phyloP scores from a whole-genome alignment of 345 rosid species.

The Lumnitzera littorea region DNA sequence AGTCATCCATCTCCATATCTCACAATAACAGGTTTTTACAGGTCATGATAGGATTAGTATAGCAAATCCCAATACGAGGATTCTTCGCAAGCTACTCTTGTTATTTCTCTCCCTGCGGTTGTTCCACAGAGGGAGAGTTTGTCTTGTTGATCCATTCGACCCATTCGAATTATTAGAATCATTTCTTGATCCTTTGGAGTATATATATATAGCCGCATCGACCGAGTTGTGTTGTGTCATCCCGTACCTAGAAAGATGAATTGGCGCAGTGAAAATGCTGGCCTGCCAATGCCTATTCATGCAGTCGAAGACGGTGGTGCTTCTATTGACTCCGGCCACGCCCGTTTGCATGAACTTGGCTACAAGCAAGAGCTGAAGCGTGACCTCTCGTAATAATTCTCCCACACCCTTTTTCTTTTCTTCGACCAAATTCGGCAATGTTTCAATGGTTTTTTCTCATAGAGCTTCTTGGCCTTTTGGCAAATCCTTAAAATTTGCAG shows the following conservation, averaged over 20 bases:
- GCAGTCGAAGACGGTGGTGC: conserved; percentile 14
- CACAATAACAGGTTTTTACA: too few species aligned
- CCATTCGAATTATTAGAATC: background rate
- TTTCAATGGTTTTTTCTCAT: background rate
- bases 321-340: conserved; percentile 50
- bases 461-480: background rate
- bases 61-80: too few species aligned
- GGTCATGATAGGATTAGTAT: too few species aligned
- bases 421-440: background rate
- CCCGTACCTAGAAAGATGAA: conserved; percentile 1
- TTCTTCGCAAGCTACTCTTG: too few species aligned
- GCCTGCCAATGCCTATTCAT: conserved; percentile 22
- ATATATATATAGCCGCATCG: background rate
- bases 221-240: too few species aligned
- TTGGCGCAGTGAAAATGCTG: conserved; percentile 12
- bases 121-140: too few species aligned
- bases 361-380: conserved; percentile 99
- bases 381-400: conserved; percentile 63
- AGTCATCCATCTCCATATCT: too few species aligned
- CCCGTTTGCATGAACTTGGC: conserved; percentile 81
- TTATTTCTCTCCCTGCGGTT: too few species aligned
- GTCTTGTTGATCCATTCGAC: too few species aligned
- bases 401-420: background rate
- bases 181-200: background rate
- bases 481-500: conserved; percentile 32